Evolutionary conservation across 345 rosid genomes (phyloP).

Genomic region (Gossypium anomalum): DNA sequence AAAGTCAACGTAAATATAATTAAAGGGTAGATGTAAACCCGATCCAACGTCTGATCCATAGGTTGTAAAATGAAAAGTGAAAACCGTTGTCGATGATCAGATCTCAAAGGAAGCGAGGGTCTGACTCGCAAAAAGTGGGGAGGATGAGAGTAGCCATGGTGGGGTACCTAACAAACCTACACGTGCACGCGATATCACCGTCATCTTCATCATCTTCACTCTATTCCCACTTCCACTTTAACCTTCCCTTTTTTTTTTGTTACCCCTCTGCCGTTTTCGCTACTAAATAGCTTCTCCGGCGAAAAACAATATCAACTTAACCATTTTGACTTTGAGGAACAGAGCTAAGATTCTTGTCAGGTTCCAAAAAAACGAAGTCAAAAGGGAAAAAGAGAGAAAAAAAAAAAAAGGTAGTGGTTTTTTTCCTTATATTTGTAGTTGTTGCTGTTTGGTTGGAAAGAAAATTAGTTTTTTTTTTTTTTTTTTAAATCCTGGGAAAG

Average conservation of each 20-base stretch:
- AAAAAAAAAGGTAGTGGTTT: neutral
- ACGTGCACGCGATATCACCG: neutral
- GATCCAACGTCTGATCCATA: neutral
- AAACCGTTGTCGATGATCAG: neutral
- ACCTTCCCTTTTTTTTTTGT: no score
- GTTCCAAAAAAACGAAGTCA: neutral
- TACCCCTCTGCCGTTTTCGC: neutral
- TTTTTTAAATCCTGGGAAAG: constrained; percentile 10
- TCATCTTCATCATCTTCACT: neutral
- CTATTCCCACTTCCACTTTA: neutral
- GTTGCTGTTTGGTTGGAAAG: constrained; percentile 24
- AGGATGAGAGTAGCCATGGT: neutral
- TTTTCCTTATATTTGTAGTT: no score
- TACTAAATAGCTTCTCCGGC: neutral
- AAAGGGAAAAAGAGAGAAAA: neutral
- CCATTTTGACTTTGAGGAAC: neutral
- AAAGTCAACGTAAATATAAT: no score
- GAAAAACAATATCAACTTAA: neutral
- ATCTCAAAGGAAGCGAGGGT: neutral
- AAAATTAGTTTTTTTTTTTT: constrained; percentile 9
- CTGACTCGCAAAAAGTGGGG: neutral
- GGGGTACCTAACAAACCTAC: neutral
- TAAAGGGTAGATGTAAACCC: neutral
- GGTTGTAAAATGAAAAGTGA: neutral
- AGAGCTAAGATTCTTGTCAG: constrained; percentile 20